Evolutionary conservation across 1,284 basidiomycete species (phyloP).

Genomic region (Schizopora paradoxa): DNA sequence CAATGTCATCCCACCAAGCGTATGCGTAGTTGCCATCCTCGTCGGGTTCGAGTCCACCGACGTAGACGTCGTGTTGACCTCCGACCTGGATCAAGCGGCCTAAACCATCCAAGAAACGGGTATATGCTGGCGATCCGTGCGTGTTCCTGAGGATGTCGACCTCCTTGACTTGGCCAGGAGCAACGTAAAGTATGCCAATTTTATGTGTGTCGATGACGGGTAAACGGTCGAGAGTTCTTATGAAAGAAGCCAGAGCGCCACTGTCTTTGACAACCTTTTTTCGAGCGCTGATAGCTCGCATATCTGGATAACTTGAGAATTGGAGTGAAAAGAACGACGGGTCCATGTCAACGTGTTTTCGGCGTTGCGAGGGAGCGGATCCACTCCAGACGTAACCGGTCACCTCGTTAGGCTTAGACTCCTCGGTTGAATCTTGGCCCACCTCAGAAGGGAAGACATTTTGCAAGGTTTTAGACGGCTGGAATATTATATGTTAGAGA

Average conservation of each 20-base stretch:
- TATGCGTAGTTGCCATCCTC: conserved; percentile 94
- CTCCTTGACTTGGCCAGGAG: conserved; percentile 84
- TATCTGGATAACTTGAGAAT: conserved; percentile 74
- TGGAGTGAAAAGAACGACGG: conserved; percentile 88
- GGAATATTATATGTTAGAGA: background rate
- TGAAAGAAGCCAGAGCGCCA: conserved; percentile 44
- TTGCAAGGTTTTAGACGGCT: background rate
- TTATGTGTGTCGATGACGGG: conserved; percentile 98
- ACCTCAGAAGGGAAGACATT: conserved; percentile 23
- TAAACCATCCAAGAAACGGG: conserved; percentile 85
- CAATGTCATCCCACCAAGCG: conserved; percentile 98
- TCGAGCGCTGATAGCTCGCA: conserved; percentile 28
- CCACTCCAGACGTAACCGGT: conserved; percentile 83
- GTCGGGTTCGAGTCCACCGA: conserved; percentile 85
- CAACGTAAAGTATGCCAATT: conserved; percentile 95
- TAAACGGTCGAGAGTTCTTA: conserved; percentile 76
- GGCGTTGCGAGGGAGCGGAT: conserved; percentile 78
- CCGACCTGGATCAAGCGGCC: conserved; percentile 89
- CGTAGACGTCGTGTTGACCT: conserved; percentile 91
- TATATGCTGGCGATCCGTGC: conserved; percentile 93
- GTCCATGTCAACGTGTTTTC: conserved; percentile 81
- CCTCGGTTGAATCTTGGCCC: conserved; percentile 23
- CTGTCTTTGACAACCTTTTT: conserved; percentile 53
- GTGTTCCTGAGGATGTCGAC: conserved; percentile 85
- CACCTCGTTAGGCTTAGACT: conserved; percentile 56